Conservation (phyloP, 768 basidiomycete genomes). For the Exidia glandulosa region DNA sequence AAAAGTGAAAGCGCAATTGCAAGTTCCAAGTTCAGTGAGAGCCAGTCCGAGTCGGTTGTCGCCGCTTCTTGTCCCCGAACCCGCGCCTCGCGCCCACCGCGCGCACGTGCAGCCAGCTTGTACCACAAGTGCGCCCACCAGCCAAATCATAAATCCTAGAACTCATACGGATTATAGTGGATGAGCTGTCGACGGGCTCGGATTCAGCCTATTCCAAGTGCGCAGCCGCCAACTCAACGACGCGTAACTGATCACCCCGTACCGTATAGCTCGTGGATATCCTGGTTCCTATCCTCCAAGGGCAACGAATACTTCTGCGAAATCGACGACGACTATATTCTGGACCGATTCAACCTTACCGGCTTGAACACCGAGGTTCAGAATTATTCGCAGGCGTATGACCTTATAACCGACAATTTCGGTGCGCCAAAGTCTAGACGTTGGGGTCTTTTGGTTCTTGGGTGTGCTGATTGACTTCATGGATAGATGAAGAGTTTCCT, state of each 20-base stretch:
- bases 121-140: too few species aligned
- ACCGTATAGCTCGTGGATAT: conserved; percentile 57
- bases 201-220: conserved; percentile 96
- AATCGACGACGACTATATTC: conserved; percentile 97
- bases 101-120: too few species aligned
- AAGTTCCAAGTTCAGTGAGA: too few species aligned
- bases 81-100: too few species aligned
- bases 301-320: conserved; percentile 99
- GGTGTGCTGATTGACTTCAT: too few species aligned
- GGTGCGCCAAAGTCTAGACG: too few species aligned
- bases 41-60: too few species aligned
- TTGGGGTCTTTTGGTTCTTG: too few species aligned
- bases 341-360: conserved; percentile 96
- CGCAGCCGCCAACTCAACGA: conserved; percentile 13
- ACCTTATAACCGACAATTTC: conserved; percentile 91
- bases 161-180: too few species aligned
- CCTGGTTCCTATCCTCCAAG: conserved; percentile 94
- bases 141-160: too few species aligned
- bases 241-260: conserved; percentile 9
- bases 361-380: conserved; percentile 93
- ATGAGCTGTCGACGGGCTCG: conserved; percentile 82
- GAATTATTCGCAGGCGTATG: conserved; percentile 87
- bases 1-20: too few species aligned
- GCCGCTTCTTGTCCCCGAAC: too few species aligned
- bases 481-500: conserved; percentile 87